Conservation (phyloP, 257 asterid genomes). For the Solanum pimpinellifolium region DNA sequence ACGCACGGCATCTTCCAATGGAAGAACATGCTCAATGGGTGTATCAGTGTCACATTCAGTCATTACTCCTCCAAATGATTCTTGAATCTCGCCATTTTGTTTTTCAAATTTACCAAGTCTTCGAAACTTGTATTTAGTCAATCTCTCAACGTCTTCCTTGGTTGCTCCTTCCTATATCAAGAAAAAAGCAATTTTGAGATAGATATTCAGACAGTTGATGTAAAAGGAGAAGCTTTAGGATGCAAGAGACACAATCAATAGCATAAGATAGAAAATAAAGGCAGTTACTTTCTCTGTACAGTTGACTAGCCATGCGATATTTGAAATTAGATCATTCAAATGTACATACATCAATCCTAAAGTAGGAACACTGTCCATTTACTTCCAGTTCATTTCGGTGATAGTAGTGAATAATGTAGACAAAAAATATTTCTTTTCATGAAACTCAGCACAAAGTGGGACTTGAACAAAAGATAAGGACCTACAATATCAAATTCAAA, state of each 20-base stretch:
- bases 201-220: background rate
- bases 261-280: background rate
- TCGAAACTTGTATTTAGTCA: slow-evolving; percentile 74
- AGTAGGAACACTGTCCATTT: background rate
- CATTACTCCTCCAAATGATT: slow-evolving; percentile 92
- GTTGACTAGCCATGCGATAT: background rate
- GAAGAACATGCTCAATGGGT: slow-evolving; percentile 75
- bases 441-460: background rate
- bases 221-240: background rate
- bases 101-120: slow-evolving; percentile 88
- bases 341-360: background rate
- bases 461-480: background rate
- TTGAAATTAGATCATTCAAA: background rate
- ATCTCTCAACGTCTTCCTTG: slow-evolving; percentile 83
- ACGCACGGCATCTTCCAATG: slow-evolving; percentile 87
- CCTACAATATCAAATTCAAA: background rate
- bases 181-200: background rate
- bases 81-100: slow-evolving; percentile 84
- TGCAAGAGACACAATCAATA: background rate
- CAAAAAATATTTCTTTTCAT: background rate
- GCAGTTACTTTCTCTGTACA: background rate
- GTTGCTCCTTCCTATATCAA: slow-evolving; percentile 92
- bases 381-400: background rate
- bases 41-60: slow-evolving; percentile 65
- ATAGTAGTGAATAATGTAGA: background rate